Evolutionary conservation across 345 rosid species (phyloP).

Genomic region (Arabis hirsuta): DNA sequence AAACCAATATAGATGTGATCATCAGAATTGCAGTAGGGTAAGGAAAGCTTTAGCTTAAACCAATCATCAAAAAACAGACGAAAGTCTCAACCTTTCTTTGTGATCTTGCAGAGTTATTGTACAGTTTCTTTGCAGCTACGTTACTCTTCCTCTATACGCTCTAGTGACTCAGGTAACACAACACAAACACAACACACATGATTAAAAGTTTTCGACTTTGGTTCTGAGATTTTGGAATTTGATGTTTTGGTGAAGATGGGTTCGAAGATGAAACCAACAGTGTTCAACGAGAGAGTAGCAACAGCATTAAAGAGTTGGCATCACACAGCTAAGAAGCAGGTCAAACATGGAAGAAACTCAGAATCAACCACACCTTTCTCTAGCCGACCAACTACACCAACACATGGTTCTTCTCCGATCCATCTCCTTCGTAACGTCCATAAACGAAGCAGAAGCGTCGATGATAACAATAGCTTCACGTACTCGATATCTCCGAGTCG

Average conservation of each 20-base stretch:
- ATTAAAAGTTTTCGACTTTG: neutral
- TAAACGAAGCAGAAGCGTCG: slow-evolving; percentile 42
- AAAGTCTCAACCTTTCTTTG: slow-evolving; percentile 21
- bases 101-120: slow-evolving; percentile 59
- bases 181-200: neutral
- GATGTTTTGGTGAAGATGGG: slow-evolving; percentile 66
- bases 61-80: neutral
- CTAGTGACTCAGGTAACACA: slow-evolving; percentile 76
- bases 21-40: slow-evolving; percentile 84
- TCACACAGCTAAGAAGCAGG: slow-evolving; percentile 67
- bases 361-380: slow-evolving; percentile 60
- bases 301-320: slow-evolving; percentile 76
- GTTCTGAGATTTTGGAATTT: neutral
- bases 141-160: slow-evolving; percentile 94
- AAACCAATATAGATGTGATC: slow-evolving; percentile 50
- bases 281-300: slow-evolving; percentile 79
- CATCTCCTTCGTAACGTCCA: slow-evolving; percentile 57
- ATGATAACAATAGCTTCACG: slow-evolving; percentile 25
- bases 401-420: slow-evolving; percentile 60
- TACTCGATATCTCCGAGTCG: slow-evolving; percentile 35
- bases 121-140: slow-evolving; percentile 89
- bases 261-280: slow-evolving; percentile 80
- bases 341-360: slow-evolving; percentile 60
- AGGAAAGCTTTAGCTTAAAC: slow-evolving; percentile 19
- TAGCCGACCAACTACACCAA: slow-evolving; percentile 66